A percentile compares a stretch with the other conserved stretches of the same genome.
These are phyloP conservation scores for Phoma sp. DNA, from an alignment of 2,329 filamentous ascomycete genomes.

Conservation along the genomic window DNA sequence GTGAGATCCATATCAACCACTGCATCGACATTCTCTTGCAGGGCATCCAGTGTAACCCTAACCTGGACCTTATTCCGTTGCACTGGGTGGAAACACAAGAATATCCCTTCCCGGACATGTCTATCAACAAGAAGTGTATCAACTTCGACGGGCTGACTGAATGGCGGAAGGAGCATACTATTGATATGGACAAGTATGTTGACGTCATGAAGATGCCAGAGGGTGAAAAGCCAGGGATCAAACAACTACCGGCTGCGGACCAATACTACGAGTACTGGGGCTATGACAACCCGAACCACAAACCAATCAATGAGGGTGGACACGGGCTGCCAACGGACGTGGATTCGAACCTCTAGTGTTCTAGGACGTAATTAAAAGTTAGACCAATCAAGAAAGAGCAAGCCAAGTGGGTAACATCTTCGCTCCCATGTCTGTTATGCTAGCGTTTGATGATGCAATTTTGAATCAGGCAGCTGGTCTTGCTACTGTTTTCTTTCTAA, in stretches of 20 bases:
- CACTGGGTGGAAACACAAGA: slow-evolving; percentile 22
- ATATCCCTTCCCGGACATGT: slow-evolving; percentile 17
- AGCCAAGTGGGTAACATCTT: too few species aligned
- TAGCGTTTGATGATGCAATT: too few species aligned
- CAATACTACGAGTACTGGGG: slow-evolving; percentile 27
- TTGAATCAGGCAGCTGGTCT: too few species aligned
- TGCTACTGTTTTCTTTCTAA: too few species aligned
- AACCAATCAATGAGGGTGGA: slow-evolving; percentile 16
- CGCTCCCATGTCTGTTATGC: too few species aligned
- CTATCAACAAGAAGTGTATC: slow-evolving; percentile 24
- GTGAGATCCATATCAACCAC: slow-evolving; percentile 22
- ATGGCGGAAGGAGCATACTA: slow-evolving; percentile 20
- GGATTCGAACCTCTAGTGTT: slow-evolving; percentile 1
- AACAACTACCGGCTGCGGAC: slow-evolving; percentile 23
- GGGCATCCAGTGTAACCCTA: slow-evolving; percentile 18
- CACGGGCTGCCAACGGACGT: slow-evolving; percentile 17
- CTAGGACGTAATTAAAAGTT: too few species aligned
- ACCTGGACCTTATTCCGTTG: slow-evolving; percentile 21
- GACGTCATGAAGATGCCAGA: slow-evolving; percentile 22
- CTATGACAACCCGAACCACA: slow-evolving; percentile 25
- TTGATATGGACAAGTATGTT: slow-evolving; percentile 28
- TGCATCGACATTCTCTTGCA: slow-evolving; percentile 21
- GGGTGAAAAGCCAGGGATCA: slow-evolving; percentile 14
- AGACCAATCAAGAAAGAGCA: too few species aligned
- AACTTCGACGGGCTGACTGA: slow-evolving; percentile 23